Evolutionary conservation across 768 basidiomycete species (phyloP).

Genomic region (Tulasnella sp.): DNA sequence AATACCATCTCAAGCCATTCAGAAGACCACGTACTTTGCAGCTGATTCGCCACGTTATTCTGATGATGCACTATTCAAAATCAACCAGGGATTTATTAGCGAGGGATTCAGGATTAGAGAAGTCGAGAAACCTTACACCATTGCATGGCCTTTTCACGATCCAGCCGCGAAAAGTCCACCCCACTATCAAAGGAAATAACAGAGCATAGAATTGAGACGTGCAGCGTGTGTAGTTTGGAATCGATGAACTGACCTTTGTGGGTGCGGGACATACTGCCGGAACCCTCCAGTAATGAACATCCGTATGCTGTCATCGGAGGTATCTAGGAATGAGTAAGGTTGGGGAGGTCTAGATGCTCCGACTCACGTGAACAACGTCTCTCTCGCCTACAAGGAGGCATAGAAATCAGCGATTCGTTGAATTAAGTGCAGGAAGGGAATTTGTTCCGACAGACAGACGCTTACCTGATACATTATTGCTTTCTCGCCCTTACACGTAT

Average conservation of each 20-base stretch:
- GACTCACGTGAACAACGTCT: background rate
- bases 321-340: no score
- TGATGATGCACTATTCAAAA: conserved; percentile 15
- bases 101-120: no score
- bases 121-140: no score
- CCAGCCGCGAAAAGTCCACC: conserved; percentile 3
- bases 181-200: no score
- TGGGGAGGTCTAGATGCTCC: background rate
- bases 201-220: no score
- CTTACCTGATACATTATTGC: conserved; percentile 13
- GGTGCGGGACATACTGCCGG: background rate
- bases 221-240: background rate
- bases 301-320: conserved; percentile 3
- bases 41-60: conserved; percentile 1
- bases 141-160: conserved; percentile 10
- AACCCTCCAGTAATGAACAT: conserved; percentile 3
- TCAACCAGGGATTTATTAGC: no score
- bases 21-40: background rate
- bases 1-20: no score
- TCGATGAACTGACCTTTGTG: background rate
- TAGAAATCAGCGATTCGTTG: background rate
- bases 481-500: conserved; percentile 13
- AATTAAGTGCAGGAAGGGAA: no score
- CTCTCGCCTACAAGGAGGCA: background rate
- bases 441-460: background rate